Evolutionary conservation across 306 rosid species (phyloP).

Genomic region (Citrullus colocynthis): DNA sequence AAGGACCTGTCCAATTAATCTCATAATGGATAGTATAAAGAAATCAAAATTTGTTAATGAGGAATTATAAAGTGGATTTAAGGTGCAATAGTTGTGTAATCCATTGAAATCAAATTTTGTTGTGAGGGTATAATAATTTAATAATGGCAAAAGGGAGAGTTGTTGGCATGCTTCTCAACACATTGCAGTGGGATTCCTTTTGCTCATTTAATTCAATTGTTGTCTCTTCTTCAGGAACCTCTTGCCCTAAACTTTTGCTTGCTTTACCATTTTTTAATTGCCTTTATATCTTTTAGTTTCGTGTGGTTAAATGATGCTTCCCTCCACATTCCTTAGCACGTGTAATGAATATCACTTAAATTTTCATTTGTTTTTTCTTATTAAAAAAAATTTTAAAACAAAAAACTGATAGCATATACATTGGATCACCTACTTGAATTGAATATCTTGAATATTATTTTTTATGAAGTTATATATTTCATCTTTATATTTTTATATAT

Average conservation of each 20-base stretch:
- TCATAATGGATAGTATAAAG: not conserved
- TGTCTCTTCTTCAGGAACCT: slow-evolving; percentile 9
- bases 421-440: not conserved
- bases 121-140: not conserved
- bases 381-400: not conserved
- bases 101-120: not conserved
- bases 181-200: not conserved
- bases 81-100: not conserved
- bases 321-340: slow-evolving; percentile 5
- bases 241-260: slow-evolving; percentile 7
- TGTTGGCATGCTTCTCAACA: slow-evolving; percentile 1
- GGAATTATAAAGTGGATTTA: not conserved
- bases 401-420: not conserved
- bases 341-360: slow-evolving; percentile 3
- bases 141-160: not conserved
- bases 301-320: slow-evolving; percentile 4
- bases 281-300: slow-evolving; percentile 2
- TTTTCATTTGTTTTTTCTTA: not conserved
- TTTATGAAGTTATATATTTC: not conserved
- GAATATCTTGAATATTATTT: not conserved
- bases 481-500: not conserved
- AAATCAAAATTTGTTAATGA: not conserved
- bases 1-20: not conserved
- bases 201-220: not conserved
- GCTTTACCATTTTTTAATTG: not conserved